phyloP scores from a whole-genome alignment of 192 early-diverging fungal genomes.

The Dissophora ornata region DNA sequence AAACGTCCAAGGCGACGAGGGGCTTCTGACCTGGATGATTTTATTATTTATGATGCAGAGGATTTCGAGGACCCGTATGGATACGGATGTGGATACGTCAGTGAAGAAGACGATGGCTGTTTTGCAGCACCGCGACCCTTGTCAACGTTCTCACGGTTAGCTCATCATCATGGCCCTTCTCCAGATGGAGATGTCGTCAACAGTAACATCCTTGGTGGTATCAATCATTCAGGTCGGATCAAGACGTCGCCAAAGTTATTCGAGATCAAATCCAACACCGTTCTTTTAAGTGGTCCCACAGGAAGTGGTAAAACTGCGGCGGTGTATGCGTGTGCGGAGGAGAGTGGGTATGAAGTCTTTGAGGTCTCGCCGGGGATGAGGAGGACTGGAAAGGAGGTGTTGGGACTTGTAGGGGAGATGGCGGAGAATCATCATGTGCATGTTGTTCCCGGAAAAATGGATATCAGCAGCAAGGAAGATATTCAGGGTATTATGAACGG shows the following conservation, averaged over 20 bases:
- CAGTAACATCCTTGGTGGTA: too few relatives aligned
- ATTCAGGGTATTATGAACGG: constrained; percentile 1
- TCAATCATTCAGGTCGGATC: background rate
- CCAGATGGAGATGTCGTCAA: too few relatives aligned
- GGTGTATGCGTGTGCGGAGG: constrained; percentile 77
- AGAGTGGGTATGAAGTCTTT: constrained; percentile 79
- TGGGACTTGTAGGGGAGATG: constrained; percentile 72
- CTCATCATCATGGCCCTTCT: background rate
- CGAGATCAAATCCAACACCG: constrained; percentile 65
- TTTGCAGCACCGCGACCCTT: constrained; percentile 19
- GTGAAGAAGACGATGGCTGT: constrained; percentile 27
- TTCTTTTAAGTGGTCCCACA: constrained; percentile 73
- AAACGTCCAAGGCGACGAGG: constrained; percentile 33
- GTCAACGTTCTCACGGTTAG: constrained; percentile 27
- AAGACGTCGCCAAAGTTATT: constrained; percentile 17
- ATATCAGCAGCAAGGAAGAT: constrained; percentile 24
- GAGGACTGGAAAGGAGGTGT: constrained; percentile 78
- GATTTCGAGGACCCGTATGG: constrained; percentile 39
- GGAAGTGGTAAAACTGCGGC: constrained; percentile 81
- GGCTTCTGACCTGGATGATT: constrained; percentile 35
- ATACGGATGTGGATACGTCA: background rate
- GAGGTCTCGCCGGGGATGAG: constrained; percentile 77
- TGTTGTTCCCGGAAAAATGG: constrained; percentile 41
- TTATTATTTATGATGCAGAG: constrained; percentile 30
- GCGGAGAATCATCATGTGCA: constrained; percentile 80